Percentiles rank a stretch among this genome's conserved stretches.
Evolutionary conservation across 2,329 filamentous ascomycete genomes (phyloP).

Genomic region (Dryadomyces sulphureus): DNA sequence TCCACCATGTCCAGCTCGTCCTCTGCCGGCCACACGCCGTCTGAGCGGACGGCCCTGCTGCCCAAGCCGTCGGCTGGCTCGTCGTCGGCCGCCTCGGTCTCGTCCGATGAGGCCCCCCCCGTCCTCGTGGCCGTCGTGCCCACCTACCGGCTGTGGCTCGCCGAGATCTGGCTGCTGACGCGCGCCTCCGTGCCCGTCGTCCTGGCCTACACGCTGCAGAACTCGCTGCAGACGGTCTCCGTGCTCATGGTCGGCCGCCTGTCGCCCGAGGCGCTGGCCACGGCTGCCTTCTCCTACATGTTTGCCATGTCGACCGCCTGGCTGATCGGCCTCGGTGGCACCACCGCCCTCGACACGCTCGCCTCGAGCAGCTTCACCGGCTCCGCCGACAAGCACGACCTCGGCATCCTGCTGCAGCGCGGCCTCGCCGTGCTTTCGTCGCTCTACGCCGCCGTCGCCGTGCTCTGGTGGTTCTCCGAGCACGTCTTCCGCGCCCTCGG

Average conservation of each 20-base stretch:
- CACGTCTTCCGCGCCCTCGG: constrained; percentile 60
- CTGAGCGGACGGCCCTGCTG: not conserved
- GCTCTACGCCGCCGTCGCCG: constrained; percentile 59
- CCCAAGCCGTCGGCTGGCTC: not conserved
- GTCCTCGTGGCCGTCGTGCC: too few relatives aligned
- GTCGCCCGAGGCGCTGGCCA: constrained; percentile 66
- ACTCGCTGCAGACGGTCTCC: constrained; percentile 69
- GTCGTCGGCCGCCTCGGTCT: not conserved
- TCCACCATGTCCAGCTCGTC: not conserved
- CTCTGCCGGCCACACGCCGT: not conserved
- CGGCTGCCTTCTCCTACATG: constrained; percentile 82
- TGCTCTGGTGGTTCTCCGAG: constrained; percentile 63
- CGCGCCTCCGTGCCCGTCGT: constrained; percentile 64
- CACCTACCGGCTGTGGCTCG: constrained; percentile 20
- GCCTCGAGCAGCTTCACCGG: constrained; percentile 74
- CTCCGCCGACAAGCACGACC: constrained; percentile 60
- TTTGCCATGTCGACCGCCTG: constrained; percentile 82
- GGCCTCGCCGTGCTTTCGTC: constrained; percentile 55
- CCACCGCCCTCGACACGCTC: constrained; percentile 73
- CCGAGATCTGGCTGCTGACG: constrained; percentile 53
- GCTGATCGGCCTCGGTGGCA: constrained; percentile 74
- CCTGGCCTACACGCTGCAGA: constrained; percentile 72
- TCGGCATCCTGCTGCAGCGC: constrained; percentile 66
- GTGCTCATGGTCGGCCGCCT: constrained; percentile 69
- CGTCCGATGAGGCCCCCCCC: too few relatives aligned